These are phyloP conservation scores for Trichoderma polysporum DNA, from an alignment of 2,329 filamentous ascomycete species.

Conservation along the genomic window DNA sequence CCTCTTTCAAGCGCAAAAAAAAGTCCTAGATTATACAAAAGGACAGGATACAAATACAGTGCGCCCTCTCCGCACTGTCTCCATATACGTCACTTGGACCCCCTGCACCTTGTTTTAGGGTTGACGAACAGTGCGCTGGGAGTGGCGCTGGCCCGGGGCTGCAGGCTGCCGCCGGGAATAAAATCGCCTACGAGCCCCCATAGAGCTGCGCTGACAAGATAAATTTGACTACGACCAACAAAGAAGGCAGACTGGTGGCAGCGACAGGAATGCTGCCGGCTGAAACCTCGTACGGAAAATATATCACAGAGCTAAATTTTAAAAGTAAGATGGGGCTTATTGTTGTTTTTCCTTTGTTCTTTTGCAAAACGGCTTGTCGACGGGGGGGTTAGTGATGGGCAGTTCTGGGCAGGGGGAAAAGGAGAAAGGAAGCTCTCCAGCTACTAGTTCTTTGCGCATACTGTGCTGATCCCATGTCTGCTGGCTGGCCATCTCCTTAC, in stretches of 20 bases:
- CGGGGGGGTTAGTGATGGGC: background rate
- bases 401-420: background rate
- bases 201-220: slow-evolving; percentile 1
- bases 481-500: slow-evolving; percentile 9
- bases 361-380: background rate
- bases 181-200: slow-evolving; percentile 10
- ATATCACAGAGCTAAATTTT: background rate
- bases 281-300: slow-evolving; percentile 12
- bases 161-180: slow-evolving; percentile 19
- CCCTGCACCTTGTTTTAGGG: slow-evolving; percentile 6
- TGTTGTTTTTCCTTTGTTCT: background rate
- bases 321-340: background rate
- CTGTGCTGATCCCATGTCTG: slow-evolving; percentile 10
- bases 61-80: background rate
- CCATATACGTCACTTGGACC: slow-evolving; percentile 1
- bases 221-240: slow-evolving; percentile 1
- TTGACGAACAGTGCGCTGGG: slow-evolving; percentile 10
- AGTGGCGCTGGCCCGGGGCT: slow-evolving; percentile 8
- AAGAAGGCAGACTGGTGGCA: background rate
- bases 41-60: background rate
- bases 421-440: background rate
- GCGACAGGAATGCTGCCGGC: background rate
- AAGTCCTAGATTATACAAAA: background rate
- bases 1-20: background rate
- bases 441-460: background rate